These are phyloP conservation scores for Alternaria angustiovoidea DNA, from an alignment of 2,329 filamentous ascomycete species.

Conservation along the genomic window DNA sequence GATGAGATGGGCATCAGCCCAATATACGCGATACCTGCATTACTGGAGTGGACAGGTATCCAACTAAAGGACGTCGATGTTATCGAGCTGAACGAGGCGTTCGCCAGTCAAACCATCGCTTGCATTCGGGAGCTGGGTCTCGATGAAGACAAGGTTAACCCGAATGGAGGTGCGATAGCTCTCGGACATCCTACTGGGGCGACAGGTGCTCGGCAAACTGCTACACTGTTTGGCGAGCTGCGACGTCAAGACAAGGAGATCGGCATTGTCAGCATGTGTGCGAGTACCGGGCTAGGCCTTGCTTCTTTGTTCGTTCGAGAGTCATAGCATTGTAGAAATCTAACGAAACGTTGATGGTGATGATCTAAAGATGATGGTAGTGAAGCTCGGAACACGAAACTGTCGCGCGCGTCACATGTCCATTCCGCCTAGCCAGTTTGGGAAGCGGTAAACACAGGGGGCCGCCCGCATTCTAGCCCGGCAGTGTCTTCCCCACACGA, in stretches of 20 bases:
- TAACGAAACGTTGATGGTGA: not conserved
- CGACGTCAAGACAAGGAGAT: conserved; percentile 74
- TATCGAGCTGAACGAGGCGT: conserved; percentile 94
- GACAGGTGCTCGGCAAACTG: conserved; percentile 80
- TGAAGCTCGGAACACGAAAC: not conserved
- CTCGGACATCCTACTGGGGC: conserved; percentile 81
- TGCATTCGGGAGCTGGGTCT: conserved; percentile 73
- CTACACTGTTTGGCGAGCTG: conserved; percentile 77
- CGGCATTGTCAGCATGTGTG: conserved; percentile 89
- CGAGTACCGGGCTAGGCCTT: conserved; percentile 44
- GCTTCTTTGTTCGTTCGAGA: conserved; percentile 45
- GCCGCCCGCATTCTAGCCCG: conserved; percentile 7
- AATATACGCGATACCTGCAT: conserved; percentile 75
- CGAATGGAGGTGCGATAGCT: conserved; percentile 81
- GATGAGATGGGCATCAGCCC: conserved; percentile 96
- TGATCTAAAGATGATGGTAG: not conserved
- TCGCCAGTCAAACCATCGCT: conserved; percentile 96
- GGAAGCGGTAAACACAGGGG: conserved; percentile 3
- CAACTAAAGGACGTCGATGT: conserved; percentile 84
- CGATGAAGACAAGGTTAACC: conserved; percentile 79
- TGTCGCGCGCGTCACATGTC: conserved; percentile 1
- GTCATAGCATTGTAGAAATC: conserved; percentile 16
- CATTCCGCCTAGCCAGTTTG: not conserved
- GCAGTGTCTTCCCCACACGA: conserved; percentile 39
- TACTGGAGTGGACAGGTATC: conserved; percentile 79